phyloP scores from a whole-genome alignment of 805 yeast genomes.

The Candida takata region DNA sequence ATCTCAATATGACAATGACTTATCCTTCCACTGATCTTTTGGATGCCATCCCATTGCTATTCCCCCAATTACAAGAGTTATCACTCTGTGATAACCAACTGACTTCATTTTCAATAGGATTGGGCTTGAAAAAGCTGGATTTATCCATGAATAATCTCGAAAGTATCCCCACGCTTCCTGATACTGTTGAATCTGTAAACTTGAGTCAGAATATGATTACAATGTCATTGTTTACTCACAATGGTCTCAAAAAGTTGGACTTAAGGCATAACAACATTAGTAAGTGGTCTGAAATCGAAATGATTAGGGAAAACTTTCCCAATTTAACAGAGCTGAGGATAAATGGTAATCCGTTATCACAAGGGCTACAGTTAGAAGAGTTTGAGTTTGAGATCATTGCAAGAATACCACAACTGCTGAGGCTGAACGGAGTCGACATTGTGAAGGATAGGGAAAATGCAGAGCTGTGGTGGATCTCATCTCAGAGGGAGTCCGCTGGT shows the following conservation, averaged over 20 bases:
- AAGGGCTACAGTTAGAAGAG: constrained; percentile 16
- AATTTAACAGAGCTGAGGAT: constrained; percentile 40
- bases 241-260: constrained; percentile 33
- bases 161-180: constrained; percentile 3
- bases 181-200: constrained; percentile 6
- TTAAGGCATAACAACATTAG: constrained; percentile 42
- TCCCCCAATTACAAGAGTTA: constrained; percentile 31
- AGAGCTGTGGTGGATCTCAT: constrained; percentile 44
- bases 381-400: constrained; percentile 36
- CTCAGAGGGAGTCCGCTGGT: too few species aligned
- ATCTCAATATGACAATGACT: constrained; percentile 22
- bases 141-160: constrained; percentile 14
- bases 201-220: constrained; percentile 10
- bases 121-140: constrained; percentile 5
- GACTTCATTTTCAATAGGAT: constrained; percentile 3
- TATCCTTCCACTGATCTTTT: constrained; percentile 7
- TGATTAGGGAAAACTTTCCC: constrained; percentile 32
- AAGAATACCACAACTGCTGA: constrained; percentile 31
- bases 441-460: constrained; percentile 49
- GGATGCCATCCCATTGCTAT: constrained; percentile 14
- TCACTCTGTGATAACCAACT: constrained; percentile 23
- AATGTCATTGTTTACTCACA: constrained; percentile 21
- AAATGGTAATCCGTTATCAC: constrained; percentile 44
- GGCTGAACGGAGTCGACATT: constrained; percentile 54
- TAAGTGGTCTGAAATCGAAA: constrained; percentile 45